Percentiles rank a stretch among this genome's conserved stretches.
Evolutionary conservation across 2,329 filamentous ascomycete species (phyloP).

Genomic region (Diaporthe caulivora): DNA sequence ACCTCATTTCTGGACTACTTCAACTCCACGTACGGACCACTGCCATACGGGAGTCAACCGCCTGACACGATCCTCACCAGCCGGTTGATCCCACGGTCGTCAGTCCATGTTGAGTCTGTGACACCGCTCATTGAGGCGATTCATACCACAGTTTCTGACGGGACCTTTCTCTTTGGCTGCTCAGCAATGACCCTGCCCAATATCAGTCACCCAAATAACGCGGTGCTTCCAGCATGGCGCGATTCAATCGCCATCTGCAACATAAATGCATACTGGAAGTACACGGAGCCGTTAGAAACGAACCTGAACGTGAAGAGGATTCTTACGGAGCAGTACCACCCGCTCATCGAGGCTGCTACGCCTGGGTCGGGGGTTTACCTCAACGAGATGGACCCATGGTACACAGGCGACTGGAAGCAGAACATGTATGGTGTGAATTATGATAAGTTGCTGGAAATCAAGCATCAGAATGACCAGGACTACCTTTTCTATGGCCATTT

Average conservation of each 20-base stretch:
- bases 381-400: conserved; percentile 53
- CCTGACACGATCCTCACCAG: conserved; percentile 41
- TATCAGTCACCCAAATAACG: not conserved
- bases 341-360: not conserved
- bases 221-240: conserved; percentile 52
- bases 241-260: not conserved
- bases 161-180: not conserved
- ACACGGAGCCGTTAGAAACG: not conserved
- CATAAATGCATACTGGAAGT: not conserved
- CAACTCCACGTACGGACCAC: not conserved
- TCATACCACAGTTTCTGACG: conserved; percentile 42
- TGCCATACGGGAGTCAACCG: conserved; percentile 31
- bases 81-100: conserved; percentile 48
- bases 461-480: conserved; percentile 51
- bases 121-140: conserved; percentile 45
- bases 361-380: not conserved
- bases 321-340: not conserved
- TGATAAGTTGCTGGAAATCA: conserved; percentile 45
- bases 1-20: not conserved
- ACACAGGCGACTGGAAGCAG: conserved; percentile 49
- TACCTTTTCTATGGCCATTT: conserved; percentile 46
- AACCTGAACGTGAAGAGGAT: not conserved
- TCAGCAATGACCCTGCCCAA: not conserved
- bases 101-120: conserved; percentile 44
- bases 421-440: conserved; percentile 51